Evolutionary conservation across 768 basidiomycete species (phyloP).

Genomic region (Tricholoma furcatifolium): DNA sequence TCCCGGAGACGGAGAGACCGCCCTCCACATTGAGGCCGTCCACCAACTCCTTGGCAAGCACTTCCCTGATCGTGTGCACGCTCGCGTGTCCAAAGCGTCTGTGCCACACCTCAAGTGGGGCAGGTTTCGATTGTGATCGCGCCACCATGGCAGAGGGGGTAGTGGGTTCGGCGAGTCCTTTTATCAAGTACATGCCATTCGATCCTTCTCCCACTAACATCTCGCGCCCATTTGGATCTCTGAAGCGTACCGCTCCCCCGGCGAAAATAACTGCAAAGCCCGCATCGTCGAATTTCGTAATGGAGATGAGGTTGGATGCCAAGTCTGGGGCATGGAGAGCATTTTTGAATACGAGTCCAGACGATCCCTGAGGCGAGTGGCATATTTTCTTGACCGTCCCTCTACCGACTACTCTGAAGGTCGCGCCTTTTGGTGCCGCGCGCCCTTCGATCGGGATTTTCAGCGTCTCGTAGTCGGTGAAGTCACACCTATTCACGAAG

Average conservation of each 20-base stretch:
- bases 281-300: constrained; percentile 1
- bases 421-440: too few relatives aligned
- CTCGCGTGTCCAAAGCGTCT: constrained; percentile 20
- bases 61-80: constrained; percentile 6
- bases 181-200: background rate
- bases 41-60: constrained; percentile 15
- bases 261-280: too few relatives aligned
- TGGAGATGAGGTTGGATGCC: too few relatives aligned
- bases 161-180: background rate
- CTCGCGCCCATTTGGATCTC: background rate
- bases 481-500: too few relatives aligned
- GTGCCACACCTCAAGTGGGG: constrained; percentile 24
- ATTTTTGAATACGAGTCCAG: too few relatives aligned
- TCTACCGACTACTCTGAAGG: too few relatives aligned
- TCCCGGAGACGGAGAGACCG: background rate
- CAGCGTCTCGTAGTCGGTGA: too few relatives aligned
- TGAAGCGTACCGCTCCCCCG: too few relatives aligned
- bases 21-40: constrained; percentile 18
- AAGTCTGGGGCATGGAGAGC: too few relatives aligned
- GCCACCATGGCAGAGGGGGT: constrained; percentile 2
- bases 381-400: too few relatives aligned
- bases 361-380: too few relatives aligned
- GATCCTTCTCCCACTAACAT: background rate
- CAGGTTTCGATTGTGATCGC: constrained; percentile 16
- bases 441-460: too few relatives aligned